Evolutionary conservation across 768 basidiomycete genomes (phyloP), one percentile per base, ranked within the genome.

Genomic region (Mycena alexandri): DNA sequence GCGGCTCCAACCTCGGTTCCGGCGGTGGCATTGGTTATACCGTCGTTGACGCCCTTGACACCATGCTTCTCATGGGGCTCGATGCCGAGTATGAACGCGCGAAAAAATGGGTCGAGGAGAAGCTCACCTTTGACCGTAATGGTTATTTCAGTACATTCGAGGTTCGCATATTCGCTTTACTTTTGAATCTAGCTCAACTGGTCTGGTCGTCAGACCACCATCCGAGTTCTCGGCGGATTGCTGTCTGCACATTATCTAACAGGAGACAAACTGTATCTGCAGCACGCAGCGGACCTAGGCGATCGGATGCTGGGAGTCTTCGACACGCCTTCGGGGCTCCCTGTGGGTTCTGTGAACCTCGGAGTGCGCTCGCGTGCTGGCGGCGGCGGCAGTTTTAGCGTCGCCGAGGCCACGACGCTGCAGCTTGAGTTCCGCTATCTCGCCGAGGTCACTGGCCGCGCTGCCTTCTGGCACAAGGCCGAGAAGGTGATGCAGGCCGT

Each of bases 61-160:
- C 91, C 9, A 87, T 99, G 82, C 84, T 94, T 48, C 79, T 99
- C 56, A 92, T 98, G 90, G 93, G 90, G 2, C 83, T 98, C 16
- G 78, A 86, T 8, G 87, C 89, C 0, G 96, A 98, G 77, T 95
- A 95, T 75, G 61, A 79, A 44, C 84, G 93, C 5, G 92, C 94
- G 3, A 81, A 90, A 19, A 74, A 85, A 25, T 99, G 96, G 96
- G 85, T 96, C 14, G 83, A 82, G 21, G 80, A 86, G 16, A 79
- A 86, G n/a, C 80, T 98, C 52, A 79, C 83, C 5, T 94, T 97
- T 70, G 92, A 96, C 24, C 83, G 88, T 14, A 89, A 93, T 69
- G 93, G 83, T 33, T 78, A 85, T 44, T 93, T 91, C 76, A 98
- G 90, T 76, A 95, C 93, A 0, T 99, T 99, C 72, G 96, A 98